Evolutionary conservation across 352 stramenopile genomes (phyloP).

Genomic region (Globisporangium irregulare): DNA sequence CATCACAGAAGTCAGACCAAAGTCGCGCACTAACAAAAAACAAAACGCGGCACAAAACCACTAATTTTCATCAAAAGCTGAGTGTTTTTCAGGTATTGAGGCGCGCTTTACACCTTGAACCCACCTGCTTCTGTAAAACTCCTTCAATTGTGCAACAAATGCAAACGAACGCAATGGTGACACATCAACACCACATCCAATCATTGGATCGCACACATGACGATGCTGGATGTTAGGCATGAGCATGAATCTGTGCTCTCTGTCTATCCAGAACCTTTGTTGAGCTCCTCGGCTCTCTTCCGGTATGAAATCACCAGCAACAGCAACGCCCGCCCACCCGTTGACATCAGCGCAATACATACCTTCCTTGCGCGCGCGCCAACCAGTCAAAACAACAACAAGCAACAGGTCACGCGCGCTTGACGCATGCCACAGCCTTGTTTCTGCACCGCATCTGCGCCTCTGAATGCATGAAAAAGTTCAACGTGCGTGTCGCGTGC

Average conservation of each 20-base stretch:
- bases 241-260: not conserved
- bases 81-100: no score
- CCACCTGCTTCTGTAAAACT: not conserved
- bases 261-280: not conserved
- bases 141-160: not conserved
- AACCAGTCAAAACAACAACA: slow-evolving; percentile 5
- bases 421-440: not conserved
- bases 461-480: slow-evolving; percentile 16
- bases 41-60: not conserved
- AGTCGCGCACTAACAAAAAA: no score
- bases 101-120: no score
- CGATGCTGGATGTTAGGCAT: not conserved
- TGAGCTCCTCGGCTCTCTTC: not conserved
- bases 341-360: not conserved
- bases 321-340: not conserved
- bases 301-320: not conserved
- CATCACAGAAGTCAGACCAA: no score
- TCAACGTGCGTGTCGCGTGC: slow-evolving; percentile 16
- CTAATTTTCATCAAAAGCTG: not conserved
- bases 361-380: not conserved
- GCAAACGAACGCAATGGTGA: not conserved
- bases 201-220: not conserved
- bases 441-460: slow-evolving; percentile 2
- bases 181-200: not conserved
- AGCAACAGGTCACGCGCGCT: not conserved